Conservation (phyloP, 352 stramenopile genomes). For the Globisporangium splendens region DNA sequence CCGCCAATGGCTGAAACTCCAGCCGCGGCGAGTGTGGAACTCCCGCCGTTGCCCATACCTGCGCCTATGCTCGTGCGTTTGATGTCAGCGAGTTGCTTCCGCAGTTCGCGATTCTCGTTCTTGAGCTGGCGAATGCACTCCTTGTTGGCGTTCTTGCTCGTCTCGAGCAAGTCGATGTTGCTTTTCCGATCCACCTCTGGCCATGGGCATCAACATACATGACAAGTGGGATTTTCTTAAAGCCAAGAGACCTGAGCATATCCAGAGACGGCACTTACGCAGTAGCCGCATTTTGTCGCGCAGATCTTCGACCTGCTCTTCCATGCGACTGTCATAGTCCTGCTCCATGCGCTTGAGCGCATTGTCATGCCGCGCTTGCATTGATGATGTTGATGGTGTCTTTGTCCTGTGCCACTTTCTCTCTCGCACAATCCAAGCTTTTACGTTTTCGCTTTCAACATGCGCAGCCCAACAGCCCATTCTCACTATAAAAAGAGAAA, state of each 20-base stretch:
- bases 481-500: slow-evolving; percentile 7
- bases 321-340: slow-evolving; percentile 76
- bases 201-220: not conserved
- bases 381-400: slow-evolving; percentile 5
- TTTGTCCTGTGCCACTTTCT: not conserved
- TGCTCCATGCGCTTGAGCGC: slow-evolving; percentile 76
- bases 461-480: not conserved
- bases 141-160: slow-evolving; percentile 89
- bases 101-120: slow-evolving; percentile 86
- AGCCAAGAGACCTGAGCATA: too few relatives aligned
- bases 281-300: slow-evolving; percentile 83
- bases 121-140: slow-evolving; percentile 86
- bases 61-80: slow-evolving; percentile 39
- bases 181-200: slow-evolving; percentile 84
- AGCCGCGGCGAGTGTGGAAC: not conserved
- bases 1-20: slow-evolving; percentile 8
- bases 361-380: slow-evolving; percentile 66
- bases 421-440: not conserved
- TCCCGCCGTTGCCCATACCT: slow-evolving; percentile 12
- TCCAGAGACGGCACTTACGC: slow-evolving; percentile 34
- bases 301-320: slow-evolving; percentile 81
- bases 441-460: too few relatives aligned
- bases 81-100: slow-evolving; percentile 81
- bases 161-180: slow-evolving; percentile 81
- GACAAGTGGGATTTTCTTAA: not conserved